Evolutionary conservation across 805 yeast genomes (phyloP).

Genomic region (Candida jianshihensis): DNA sequence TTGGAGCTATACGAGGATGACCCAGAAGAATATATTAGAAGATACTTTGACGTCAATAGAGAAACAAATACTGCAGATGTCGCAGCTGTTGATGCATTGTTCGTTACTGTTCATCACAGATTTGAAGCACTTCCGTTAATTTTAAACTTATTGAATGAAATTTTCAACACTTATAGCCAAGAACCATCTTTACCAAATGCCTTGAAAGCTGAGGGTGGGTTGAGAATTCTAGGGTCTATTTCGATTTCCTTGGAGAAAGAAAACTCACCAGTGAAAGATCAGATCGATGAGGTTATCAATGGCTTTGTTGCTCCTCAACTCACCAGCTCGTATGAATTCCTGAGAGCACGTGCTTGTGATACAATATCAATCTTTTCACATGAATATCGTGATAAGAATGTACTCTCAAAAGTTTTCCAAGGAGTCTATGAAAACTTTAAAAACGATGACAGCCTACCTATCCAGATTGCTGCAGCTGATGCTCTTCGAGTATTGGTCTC

Average conservation of each 20-base stretch:
- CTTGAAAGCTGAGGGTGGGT: constrained; percentile 72
- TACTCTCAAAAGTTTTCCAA: constrained; percentile 34
- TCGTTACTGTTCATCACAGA: constrained; percentile 50
- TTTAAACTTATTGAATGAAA: constrained; percentile 48
- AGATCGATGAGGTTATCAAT: constrained; percentile 64
- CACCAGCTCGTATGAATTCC: constrained; percentile 50
- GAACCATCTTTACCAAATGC: constrained; percentile 34
- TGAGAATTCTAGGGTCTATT: constrained; percentile 72
- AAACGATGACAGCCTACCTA: constrained; percentile 50
- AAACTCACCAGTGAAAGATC: constrained; percentile 47
- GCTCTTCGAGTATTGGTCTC: constrained; percentile 75
- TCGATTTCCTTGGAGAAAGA: constrained; percentile 40
- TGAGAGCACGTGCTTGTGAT: constrained; percentile 73
- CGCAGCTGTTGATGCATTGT: constrained; percentile 73
- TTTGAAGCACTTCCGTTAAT: constrained; percentile 48
- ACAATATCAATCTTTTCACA: constrained; percentile 36
- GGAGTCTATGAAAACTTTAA: constrained; percentile 33
- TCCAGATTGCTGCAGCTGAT: constrained; percentile 80
- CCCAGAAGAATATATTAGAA: constrained; percentile 81
- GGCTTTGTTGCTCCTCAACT: constrained; percentile 68
- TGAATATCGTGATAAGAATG: constrained; percentile 29
- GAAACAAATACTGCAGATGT: constrained; percentile 67
- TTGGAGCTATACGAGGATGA: constrained; percentile 76
- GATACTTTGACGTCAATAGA: constrained; percentile 55
- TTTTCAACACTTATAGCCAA: constrained; percentile 30